phyloP scores from a whole-genome alignment of 2,329 filamentous ascomycete genomes.

The Fusarium sp. region DNA sequence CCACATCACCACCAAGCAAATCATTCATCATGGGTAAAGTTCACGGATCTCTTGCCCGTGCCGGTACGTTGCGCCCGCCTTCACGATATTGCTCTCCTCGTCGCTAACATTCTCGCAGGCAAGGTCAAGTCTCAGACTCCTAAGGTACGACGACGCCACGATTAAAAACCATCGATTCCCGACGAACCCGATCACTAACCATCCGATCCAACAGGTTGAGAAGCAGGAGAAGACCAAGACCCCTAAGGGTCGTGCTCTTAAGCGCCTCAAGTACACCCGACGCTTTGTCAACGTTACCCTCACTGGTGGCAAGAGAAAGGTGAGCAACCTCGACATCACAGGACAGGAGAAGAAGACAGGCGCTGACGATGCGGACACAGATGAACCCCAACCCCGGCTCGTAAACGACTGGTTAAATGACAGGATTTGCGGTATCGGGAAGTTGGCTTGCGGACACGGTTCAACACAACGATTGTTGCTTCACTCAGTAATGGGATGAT shows the following conservation, averaged over 20 bases:
- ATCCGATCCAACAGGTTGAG: constrained; percentile 73
- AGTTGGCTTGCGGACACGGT: constrained; percentile 51
- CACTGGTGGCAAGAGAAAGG: constrained; percentile 99
- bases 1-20: constrained; percentile 55
- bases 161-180: constrained; percentile 38
- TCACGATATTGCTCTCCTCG: constrained; percentile 25
- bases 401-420: constrained; percentile 59
- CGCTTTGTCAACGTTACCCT: constrained; percentile 98
- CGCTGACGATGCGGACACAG: constrained; percentile 62
- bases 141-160: constrained; percentile 73
- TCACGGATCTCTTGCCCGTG: constrained; percentile 94
- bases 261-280: constrained; percentile 95
- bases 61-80: constrained; percentile 59
- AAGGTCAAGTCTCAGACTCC: constrained; percentile 98
- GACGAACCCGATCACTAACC: constrained; percentile 52
- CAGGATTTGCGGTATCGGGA: constrained; percentile 49
- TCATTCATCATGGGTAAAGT: constrained; percentile 85
- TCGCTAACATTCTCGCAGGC: constrained; percentile 76
- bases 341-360: neutral
- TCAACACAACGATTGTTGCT: constrained; percentile 50
- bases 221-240: constrained; percentile 95
- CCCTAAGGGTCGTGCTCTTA: constrained; percentile 97
- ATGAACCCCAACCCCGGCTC: constrained; percentile 90
- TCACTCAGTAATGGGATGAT: constrained; percentile 53
- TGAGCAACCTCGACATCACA: constrained; percentile 57